phyloP scores from a whole-genome alignment of 345 rosid genomes.

The rapeseed (Brassica napus) region Da-Ae NC_063449.1:38781001-38781500 shows the following conservation, averaged over 20 bases:
- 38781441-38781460: not conserved
- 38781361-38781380: conserved; percentile 1
- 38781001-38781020: not conserved
- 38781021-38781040: not conserved
- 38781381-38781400: not conserved
- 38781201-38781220: not conserved
- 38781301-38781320: not conserved
- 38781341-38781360: conserved; percentile 3
- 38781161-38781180: not conserved
- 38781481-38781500: not conserved
- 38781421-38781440: not conserved
- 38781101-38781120: not conserved
- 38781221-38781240: not conserved
- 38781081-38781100: conserved; percentile 1
- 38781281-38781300: not conserved
- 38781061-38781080: not conserved
- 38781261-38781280: not conserved
- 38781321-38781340: not conserved
- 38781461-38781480: not conserved
- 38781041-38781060: not conserved
- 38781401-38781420: not conserved
- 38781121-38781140: not conserved
- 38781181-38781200: not conserved
- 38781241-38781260: not conserved
- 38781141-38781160: not conserved